Evolutionary conservation across 495 filamentous ascomycete species (phyloP).

Genomic region (Baudoinia panamericana): DNA sequence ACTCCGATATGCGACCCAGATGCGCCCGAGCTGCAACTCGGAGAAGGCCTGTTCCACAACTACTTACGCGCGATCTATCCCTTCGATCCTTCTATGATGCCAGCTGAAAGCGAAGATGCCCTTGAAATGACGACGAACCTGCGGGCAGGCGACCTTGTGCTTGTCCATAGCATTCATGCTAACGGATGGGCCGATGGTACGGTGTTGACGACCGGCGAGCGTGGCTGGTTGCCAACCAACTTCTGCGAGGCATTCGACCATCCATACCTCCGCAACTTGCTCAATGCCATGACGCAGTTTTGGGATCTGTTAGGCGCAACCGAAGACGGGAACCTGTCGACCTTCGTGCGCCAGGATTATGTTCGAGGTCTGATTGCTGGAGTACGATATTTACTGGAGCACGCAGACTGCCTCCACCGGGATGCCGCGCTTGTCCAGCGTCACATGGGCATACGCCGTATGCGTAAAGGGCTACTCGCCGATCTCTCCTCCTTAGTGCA

Average conservation of each 20-base stretch:
- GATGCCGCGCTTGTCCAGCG: slow-evolving; percentile 60
- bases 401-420: slow-evolving; percentile 71
- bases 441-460: slow-evolving; percentile 62
- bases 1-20: slow-evolving; percentile 19
- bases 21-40: not conserved
- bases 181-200: slow-evolving; percentile 99
- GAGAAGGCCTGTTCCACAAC: slow-evolving; percentile 60
- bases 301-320: slow-evolving; percentile 78
- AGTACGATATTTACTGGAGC: slow-evolving; percentile 78
- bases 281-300: slow-evolving; percentile 78
- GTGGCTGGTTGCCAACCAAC: slow-evolving; percentile 96
- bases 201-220: slow-evolving; percentile 69
- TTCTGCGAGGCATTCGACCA: slow-evolving; percentile 94
- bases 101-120: slow-evolving; percentile 48
- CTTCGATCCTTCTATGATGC: slow-evolving; percentile 70
- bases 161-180: slow-evolving; percentile 93
- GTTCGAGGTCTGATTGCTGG: slow-evolving; percentile 88
- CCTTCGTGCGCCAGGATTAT: slow-evolving; percentile 77
- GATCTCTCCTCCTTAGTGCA: slow-evolving; percentile 85
- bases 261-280: slow-evolving; percentile 65
- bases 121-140: slow-evolving; percentile 62
- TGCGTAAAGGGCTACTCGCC: slow-evolving; percentile 72
- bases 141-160: slow-evolving; percentile 77
- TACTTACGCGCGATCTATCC: slow-evolving; percentile 94
- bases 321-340: slow-evolving; percentile 46